These are phyloP conservation scores for Scleroderma bovista DNA, from an alignment of 768 basidiomycete species.

Conservation along the genomic window DNA sequence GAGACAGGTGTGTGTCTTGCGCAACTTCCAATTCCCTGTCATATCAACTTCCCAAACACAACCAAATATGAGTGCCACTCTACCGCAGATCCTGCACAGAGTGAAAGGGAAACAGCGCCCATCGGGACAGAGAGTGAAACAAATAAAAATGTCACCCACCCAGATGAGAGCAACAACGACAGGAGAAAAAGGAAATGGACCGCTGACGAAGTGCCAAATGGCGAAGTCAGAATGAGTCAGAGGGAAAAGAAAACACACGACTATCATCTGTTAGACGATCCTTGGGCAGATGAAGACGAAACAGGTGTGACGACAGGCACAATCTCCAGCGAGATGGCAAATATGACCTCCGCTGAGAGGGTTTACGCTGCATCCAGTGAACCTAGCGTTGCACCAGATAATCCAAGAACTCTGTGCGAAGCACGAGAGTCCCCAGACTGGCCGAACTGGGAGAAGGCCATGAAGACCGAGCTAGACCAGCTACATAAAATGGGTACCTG, in stretches of 20 bases:
- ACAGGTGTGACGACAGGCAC: no score
- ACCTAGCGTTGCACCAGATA: neutral
- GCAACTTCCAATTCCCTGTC: neutral
- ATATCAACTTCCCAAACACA: neutral
- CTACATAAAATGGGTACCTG: constrained; percentile 9
- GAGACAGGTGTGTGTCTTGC: neutral
- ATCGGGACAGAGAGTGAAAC: no score
- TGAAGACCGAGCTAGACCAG: neutral
- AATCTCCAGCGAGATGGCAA: neutral
- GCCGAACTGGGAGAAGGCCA: constrained; percentile 4
- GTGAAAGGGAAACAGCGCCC: no score
- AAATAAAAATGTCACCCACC: no score
- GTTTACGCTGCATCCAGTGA: neutral
- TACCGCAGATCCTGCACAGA: no score
- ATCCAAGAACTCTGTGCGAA: neutral
- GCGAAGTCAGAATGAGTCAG: no score
- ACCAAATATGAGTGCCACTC: no score
- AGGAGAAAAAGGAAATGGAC: no score
- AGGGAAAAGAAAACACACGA: no score
- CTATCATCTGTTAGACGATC: no score
- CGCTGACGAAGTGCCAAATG: no score
- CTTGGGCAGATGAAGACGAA: neutral
- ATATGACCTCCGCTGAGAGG: neutral
- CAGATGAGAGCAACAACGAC: no score
- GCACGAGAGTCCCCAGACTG: neutral